Evolutionary conservation across 1,284 basidiomycete genomes (phyloP).

Genomic region (Hymenochaete sp.): DNA sequence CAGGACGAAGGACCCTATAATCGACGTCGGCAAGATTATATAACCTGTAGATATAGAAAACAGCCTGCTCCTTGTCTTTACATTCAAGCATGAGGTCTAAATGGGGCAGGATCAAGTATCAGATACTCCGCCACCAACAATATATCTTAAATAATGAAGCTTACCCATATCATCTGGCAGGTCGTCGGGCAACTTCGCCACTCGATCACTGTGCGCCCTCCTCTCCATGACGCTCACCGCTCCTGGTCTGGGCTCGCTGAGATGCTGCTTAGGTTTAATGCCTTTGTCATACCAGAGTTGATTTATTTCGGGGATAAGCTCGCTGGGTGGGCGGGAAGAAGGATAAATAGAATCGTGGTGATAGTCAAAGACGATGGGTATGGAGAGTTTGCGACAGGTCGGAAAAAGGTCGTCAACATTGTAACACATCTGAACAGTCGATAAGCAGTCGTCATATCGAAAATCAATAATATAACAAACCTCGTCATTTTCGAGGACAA

Average conservation of each 20-base stretch:
- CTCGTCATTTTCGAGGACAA: constrained; percentile 91
- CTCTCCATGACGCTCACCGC: constrained; percentile 74
- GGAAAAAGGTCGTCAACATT: constrained; percentile 80
- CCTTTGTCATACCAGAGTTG: constrained; percentile 68
- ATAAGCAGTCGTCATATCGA: not conserved
- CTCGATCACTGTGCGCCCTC: constrained; percentile 79
- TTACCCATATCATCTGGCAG: constrained; percentile 60
- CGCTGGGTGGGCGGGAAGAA: constrained; percentile 29
- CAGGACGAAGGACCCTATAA: constrained; percentile 38
- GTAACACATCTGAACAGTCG: constrained; percentile 69
- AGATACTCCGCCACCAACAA: not conserved
- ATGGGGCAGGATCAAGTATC: constrained; percentile 5
- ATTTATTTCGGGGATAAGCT: constrained; percentile 64
- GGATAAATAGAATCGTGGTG: constrained; percentile 69
- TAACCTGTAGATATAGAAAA: constrained; percentile 75
- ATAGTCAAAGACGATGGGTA: constrained; percentile 74
- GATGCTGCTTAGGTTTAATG: constrained; percentile 84
- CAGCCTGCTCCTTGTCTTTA: constrained; percentile 90
- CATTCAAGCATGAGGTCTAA: constrained; percentile 90
- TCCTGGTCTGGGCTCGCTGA: constrained; percentile 72
- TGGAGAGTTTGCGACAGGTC: constrained; percentile 70
- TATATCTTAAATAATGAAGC: constrained; percentile 16
- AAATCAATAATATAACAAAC: constrained; percentile 28
- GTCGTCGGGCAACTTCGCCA: constrained; percentile 54
- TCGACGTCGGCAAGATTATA: constrained; percentile 44